These are phyloP conservation scores for Pyrus pyrifolia DNA, from an alignment of 306 rosid genomes.

Conservation along the genomic window DNA sequence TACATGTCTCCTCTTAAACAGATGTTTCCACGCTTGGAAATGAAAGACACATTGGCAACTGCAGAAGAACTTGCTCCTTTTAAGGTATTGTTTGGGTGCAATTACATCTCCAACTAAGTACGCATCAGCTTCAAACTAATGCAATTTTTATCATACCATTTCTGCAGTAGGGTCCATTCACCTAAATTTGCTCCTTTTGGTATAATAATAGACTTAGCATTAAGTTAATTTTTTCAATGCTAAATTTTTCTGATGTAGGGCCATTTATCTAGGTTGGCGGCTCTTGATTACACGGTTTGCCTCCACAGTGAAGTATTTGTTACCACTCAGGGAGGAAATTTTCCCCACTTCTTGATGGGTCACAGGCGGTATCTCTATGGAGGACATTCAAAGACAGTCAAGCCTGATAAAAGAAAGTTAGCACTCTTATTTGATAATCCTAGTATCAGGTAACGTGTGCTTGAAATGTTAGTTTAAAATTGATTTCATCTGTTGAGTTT, in stretches of 20 bases:
- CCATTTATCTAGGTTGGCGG: conserved; percentile 90
- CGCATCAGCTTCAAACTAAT: background rate
- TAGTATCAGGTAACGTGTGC: conserved; percentile 49
- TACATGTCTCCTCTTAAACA: conserved; percentile 90
- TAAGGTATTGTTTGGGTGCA: conserved; percentile 42
- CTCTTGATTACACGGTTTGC: conserved; percentile 95
- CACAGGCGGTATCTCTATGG: conserved; percentile 76
- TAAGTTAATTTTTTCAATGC: conserved; percentile 7
- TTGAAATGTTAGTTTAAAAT: background rate
- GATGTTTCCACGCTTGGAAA: conserved; percentile 89
- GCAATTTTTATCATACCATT: conserved; percentile 10
- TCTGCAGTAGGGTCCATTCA: background rate
- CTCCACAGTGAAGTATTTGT: conserved; percentile 93
- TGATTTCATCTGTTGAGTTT: background rate
- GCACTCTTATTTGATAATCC: conserved; percentile 68
- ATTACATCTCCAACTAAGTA: conserved; percentile 1
- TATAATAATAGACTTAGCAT: background rate
- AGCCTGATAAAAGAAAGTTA: conserved; percentile 87
- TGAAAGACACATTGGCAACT: conserved; percentile 72
- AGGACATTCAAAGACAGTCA: conserved; percentile 90
- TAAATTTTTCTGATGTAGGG: conserved; percentile 59
- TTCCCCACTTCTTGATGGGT: conserved; percentile 97
- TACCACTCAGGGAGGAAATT: conserved; percentile 96
- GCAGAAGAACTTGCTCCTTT: conserved; percentile 81
- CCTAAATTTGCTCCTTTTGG: conserved; percentile 32